These are phyloP conservation scores for Cryphonectria carpinicola DNA, from an alignment of 2,329 filamentous ascomycete genomes.

Conservation along the genomic window DNA sequence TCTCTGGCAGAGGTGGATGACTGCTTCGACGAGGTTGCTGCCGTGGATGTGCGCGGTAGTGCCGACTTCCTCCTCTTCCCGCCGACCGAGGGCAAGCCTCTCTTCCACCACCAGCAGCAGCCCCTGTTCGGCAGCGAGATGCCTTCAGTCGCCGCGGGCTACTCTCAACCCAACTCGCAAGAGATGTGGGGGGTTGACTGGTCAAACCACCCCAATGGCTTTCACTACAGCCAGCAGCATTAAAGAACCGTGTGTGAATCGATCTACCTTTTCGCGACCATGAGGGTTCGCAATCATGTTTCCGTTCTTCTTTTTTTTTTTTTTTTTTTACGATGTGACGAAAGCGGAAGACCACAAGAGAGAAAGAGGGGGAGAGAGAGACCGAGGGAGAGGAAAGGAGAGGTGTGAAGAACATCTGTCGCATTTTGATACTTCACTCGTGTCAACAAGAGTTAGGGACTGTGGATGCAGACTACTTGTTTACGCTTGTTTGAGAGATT, in stretches of 20 bases:
- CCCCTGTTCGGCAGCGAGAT: slow-evolving; percentile 53
- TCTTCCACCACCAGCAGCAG: slow-evolving; percentile 37
- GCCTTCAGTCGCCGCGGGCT: slow-evolving; percentile 55
- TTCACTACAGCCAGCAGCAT: slow-evolving; percentile 38
- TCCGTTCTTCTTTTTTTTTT: too few relatives aligned
- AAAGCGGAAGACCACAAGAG: slow-evolving; percentile 10
- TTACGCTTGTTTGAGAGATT: slow-evolving; percentile 19
- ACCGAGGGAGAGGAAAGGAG: neutral
- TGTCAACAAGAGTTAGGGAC: slow-evolving; percentile 14
- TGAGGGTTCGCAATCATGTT: slow-evolving; percentile 1
- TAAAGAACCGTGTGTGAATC: slow-evolving; percentile 30
- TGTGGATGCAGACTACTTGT: slow-evolving; percentile 10
- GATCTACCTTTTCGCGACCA: neutral
- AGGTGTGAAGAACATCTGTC: slow-evolving; percentile 7
- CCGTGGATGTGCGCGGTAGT: slow-evolving; percentile 45
- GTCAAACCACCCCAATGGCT: slow-evolving; percentile 38
- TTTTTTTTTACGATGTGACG: slow-evolving; percentile 24
- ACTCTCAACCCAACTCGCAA: slow-evolving; percentile 56
- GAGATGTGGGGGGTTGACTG: slow-evolving; percentile 55
- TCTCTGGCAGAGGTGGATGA: slow-evolving; percentile 68
- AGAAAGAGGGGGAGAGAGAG: slow-evolving; percentile 3
- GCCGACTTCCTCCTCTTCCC: slow-evolving; percentile 70
- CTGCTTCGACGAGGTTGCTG: slow-evolving; percentile 60
- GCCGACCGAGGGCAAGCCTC: slow-evolving; percentile 43
- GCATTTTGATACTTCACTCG: slow-evolving; percentile 12